Evolutionary conservation across 2,329 filamentous ascomycete species (phyloP).

Genomic region (Grosmannia huntii): DNA sequence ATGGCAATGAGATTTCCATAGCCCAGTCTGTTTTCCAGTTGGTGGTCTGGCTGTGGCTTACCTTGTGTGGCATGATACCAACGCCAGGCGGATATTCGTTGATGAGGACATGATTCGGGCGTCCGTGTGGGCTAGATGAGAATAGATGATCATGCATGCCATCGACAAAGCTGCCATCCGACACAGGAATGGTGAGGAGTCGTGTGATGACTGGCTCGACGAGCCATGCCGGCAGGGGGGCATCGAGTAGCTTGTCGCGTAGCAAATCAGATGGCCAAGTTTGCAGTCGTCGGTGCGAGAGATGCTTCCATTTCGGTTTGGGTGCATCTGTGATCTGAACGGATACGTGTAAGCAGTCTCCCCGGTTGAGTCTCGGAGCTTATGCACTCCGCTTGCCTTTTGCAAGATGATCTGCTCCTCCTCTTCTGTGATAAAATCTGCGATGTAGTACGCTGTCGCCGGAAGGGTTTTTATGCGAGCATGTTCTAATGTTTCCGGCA

Average conservation of each 20-base stretch:
- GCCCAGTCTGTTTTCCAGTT: neutral
- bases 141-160: slow-evolving; percentile 33
- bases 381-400: slow-evolving; percentile 39
- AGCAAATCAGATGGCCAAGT: slow-evolving; percentile 79
- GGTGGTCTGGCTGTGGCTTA: slow-evolving; percentile 13
- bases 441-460: slow-evolving; percentile 65
- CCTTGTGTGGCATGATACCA: slow-evolving; percentile 94
- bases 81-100: slow-evolving; percentile 84
- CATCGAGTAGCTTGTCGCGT: slow-evolving; percentile 61
- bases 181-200: slow-evolving; percentile 32
- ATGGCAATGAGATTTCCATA: neutral
- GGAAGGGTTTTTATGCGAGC: slow-evolving; percentile 44
- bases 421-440: slow-evolving; percentile 64
- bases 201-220: slow-evolving; percentile 54
- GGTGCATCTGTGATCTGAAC: slow-evolving; percentile 46
- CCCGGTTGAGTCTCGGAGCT: too few relatives aligned
- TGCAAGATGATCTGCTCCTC: slow-evolving; percentile 61
- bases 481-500: slow-evolving; percentile 37
- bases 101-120: slow-evolving; percentile 82
- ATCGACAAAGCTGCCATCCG: neutral
- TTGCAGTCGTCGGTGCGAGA: slow-evolving; percentile 82
- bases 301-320: slow-evolving; percentile 70
- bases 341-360: neutral
- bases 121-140: slow-evolving; percentile 53
- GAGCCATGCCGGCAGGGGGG: slow-evolving; percentile 66